Percentiles rank a stretch among this genome's conserved stretches.
Evolutionary conservation across 2,329 filamentous ascomycete species (phyloP).

Genomic region (Didymella sp.): DNA sequence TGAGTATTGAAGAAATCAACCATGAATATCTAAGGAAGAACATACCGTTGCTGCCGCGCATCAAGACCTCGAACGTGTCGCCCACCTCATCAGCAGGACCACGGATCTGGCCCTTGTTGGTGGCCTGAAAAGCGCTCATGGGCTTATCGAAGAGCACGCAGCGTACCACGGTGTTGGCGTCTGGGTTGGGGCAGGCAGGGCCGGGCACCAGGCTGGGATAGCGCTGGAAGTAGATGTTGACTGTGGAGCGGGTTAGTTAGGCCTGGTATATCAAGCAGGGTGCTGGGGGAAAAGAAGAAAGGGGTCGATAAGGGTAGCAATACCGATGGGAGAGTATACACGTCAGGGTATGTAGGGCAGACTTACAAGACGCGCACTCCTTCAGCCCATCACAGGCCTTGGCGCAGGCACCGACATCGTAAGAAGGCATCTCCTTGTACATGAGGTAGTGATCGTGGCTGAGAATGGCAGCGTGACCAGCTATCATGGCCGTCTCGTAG

Average conservation of each 20-base stretch:
- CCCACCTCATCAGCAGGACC: constrained; percentile 20
- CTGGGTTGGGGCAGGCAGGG: constrained; percentile 26
- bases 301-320: not conserved
- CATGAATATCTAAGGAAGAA: not conserved
- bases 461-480: not conserved
- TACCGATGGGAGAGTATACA: not conserved
- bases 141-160: constrained; percentile 25
- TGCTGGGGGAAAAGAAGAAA: not conserved
- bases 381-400: not conserved
- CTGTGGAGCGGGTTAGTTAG: constrained; percentile 36
- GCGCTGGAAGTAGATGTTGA: constrained; percentile 34
- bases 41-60: constrained; percentile 28
- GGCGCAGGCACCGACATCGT: constrained; percentile 1
- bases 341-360: no score
- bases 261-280: not conserved
- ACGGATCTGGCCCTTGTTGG: constrained; percentile 20
- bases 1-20: not conserved
- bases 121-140: constrained; percentile 4
- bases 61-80: constrained; percentile 16
- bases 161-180: constrained; percentile 12
- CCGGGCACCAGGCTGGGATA: constrained; percentile 18
- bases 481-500: not conserved
- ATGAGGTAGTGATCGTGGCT: not conserved
- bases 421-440: not conserved
- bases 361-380: constrained; percentile 7